Base-by-base conservation (phyloP, 345 rosid genomes). In the Mercurialis annua region DNA sequence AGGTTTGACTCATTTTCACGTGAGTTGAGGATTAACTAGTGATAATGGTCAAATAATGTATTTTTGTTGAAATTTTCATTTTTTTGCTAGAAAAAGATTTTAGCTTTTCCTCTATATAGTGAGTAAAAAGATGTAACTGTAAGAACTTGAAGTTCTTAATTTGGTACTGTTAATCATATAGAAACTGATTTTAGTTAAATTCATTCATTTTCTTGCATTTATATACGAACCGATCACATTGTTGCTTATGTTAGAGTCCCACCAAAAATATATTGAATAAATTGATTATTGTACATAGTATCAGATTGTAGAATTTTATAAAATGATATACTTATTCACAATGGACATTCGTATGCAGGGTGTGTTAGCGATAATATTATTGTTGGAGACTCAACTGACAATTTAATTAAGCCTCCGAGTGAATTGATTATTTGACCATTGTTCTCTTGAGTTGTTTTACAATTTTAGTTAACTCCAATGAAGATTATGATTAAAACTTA, bases 171-270 rank as follows among this genome's bases (percentile, higher is more conserved):
- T 34, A 20, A 65, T 26, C 18, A 16, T 34, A 20, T 14, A 50
- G 18, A 64, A 29, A 18, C 38, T 30, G 26, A 18, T 1, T 44
- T 30, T 30, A 18, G 27, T 33, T 43, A 21, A 67, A 6, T 5
- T 38, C 23, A 12, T 54, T 42, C 47, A n/a, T 11, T 67, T 67
- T 20, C 31, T 26, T 31, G 68, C 57, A 33, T 17, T 31, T 49
- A 47, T 54, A 46, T 2, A 8, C 4, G 30, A 34, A 24, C 2
- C 43, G n/a, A 47, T 46, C 10, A 10, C 27, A 30, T 48, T 11
- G 27, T 10, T 63, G 17, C 38, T 14, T n/a, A 3, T 65, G n/a
- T n/a, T n/a, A n/a, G n/a, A n/a, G n/a, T n/a, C n/a, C n/a, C n/a
- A n/a, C n/a, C n/a, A n/a, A n/a, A n/a, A n/a, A n/a, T n/a, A n/a